Base-by-base conservation (phyloP, 192 early-diverging fungal species). In the Kickxella alabastrina region DNA sequence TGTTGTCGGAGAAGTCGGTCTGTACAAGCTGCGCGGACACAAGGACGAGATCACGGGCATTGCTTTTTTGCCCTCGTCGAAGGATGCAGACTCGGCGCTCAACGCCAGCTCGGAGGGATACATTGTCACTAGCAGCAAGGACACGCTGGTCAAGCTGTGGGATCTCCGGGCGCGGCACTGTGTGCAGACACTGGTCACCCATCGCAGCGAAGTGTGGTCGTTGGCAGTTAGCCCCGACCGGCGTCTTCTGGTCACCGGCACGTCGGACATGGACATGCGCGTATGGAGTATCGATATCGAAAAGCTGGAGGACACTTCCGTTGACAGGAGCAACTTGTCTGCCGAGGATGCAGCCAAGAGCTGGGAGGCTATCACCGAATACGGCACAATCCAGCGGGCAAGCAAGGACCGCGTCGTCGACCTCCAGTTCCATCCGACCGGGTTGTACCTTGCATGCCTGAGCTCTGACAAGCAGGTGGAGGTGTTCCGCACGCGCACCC, bases 101-200 rank as follows among this genome's bases (percentile, higher is more conserved):
- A 74, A 72, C 23, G 79, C 75, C 8, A 68, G 81, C 19, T 74
- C 75, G 3, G 64, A 69, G 27, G 85, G 83, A 7, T 87, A 92
- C 49, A 49, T 98, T 54, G 52, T 98, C 24, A 92, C 87, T n/a
- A 78, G 83, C 40, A 93, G 92, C 49, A 98, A 97, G 67, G 95
- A 98, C 65, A 91, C 95, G 10, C 81, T 97, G 59, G 62, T 98
- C 27, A 98, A 98, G 74, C 68, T 95, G 43, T 98, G 95, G 95
- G 95, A 98, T 68, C 73, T 97, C 28, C 78, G 83, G n/a, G 90
- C 91, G 21, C 88, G 89, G 58, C 88, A 90, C 67, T 98, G 96
- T 53, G 87, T 93, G 43, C 92, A 98, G 68, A 98, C 94, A 34
- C 60, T 97, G 43, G 87, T 92, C 2, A 84, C 85, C 15, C 96